phyloP scores from a whole-genome alignment of 164 flowering plant genomes.

The Saururus chinensis region DNA sequence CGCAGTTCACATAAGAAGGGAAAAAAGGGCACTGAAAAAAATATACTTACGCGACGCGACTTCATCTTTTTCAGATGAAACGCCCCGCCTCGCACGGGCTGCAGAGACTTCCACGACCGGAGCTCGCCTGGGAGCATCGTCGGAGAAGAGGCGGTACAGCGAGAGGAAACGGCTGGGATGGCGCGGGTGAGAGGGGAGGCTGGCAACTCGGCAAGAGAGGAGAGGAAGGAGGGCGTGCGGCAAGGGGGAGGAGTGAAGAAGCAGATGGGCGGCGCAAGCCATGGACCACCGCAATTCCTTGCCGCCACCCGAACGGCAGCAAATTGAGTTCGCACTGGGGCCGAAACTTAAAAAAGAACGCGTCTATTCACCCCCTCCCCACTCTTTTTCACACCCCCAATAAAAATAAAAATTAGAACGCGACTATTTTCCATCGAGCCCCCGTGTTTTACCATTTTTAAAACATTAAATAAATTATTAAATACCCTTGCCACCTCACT shows the following conservation, averaged over 20 bases:
- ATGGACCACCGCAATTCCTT: neutral
- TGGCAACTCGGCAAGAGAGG: slow-evolving; percentile 14
- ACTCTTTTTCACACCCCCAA: too few species aligned
- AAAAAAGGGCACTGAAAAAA: neutral
- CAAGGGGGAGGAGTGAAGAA: slow-evolving; percentile 5
- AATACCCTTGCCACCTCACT: too few species aligned
- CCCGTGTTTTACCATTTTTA: too few species aligned
- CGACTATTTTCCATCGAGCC: too few species aligned
- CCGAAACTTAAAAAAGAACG: too few species aligned
- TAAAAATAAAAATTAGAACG: too few species aligned
- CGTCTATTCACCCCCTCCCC: too few species aligned
- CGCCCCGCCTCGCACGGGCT: slow-evolving; percentile 36
- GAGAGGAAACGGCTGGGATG: neutral
- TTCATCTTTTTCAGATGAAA: slow-evolving; percentile 23
- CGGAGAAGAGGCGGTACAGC: slow-evolving; percentile 7
- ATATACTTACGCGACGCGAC: slow-evolving; percentile 34
- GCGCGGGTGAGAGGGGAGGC: too few species aligned
- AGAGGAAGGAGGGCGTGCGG: slow-evolving; percentile 20
- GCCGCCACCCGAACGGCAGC: too few species aligned
- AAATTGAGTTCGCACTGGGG: too few species aligned
- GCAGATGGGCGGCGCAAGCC: neutral
- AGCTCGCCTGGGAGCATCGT: slow-evolving; percentile 7
- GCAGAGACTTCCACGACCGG: slow-evolving; percentile 15
- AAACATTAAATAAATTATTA: too few species aligned
- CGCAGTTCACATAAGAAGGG: neutral